A percentile compares a stretch with the other conserved stretches of the same genome.
Conservation (phyloP, 495 filamentous ascomycete species). For the Xylaria venustula region DNA sequence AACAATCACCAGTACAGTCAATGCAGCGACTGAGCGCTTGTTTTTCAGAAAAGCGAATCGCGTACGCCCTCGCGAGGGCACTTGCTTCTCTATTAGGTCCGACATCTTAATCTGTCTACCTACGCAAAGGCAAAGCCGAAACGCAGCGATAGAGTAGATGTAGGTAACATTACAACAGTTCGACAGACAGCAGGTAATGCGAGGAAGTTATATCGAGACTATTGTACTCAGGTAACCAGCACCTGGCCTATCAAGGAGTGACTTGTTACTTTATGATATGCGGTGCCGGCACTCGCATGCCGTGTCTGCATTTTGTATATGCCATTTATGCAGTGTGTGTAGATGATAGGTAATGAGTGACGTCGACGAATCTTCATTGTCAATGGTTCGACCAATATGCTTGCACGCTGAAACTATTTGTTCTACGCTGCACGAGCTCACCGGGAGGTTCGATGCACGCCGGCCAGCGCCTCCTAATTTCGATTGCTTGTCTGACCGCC, state of each 20-base stretch:
- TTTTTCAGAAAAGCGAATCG: constrained; percentile 23
- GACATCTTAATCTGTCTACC: neutral
- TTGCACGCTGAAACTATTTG: neutral
- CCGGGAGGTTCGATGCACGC: neutral
- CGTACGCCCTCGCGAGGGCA: neutral
- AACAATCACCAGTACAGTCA: constrained; percentile 17
- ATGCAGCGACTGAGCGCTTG: constrained; percentile 20
- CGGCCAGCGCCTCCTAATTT: constrained; percentile 4
- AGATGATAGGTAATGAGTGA: neutral
- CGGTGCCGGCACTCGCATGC: neutral
- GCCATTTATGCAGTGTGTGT: neutral
- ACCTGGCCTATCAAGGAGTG: too few species aligned
- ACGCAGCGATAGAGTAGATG: neutral
- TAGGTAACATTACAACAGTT: neutral
- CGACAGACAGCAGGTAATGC: too few species aligned
- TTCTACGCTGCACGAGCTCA: neutral
- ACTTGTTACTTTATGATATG: neutral
- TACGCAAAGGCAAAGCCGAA: neutral
- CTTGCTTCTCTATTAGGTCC: neutral
- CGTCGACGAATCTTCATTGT: constrained; percentile 1
- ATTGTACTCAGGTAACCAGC: too few species aligned
- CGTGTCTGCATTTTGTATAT: neutral
- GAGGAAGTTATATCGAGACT: too few species aligned
- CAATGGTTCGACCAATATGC: neutral
- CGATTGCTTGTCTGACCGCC: neutral